These are phyloP conservation scores for Scleroderma citrinum DNA, from an alignment of 768 basidiomycete genomes.

Conservation along the genomic window DNA sequence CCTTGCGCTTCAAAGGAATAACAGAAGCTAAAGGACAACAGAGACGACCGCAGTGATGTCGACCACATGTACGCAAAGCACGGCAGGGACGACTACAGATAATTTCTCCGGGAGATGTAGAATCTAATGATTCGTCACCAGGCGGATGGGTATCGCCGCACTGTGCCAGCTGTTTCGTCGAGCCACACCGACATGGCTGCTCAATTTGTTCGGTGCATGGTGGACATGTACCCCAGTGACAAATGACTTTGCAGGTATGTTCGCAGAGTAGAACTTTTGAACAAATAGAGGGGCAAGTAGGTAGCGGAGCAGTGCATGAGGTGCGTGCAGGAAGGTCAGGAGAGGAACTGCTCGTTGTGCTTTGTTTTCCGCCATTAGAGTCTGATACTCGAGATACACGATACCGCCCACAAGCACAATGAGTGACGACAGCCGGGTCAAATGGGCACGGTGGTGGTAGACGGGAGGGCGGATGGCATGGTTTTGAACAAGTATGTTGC, in stretches of 20 bases:
- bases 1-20: constrained; percentile 53
- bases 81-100: constrained; percentile 77
- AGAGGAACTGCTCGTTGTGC: not conserved
- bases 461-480: constrained; percentile 72
- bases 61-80: constrained; percentile 75
- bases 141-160: constrained; percentile 35
- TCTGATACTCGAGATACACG: constrained; percentile 33
- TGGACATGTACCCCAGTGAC: constrained; percentile 77
- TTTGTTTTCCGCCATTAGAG: constrained; percentile 22
- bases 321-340: constrained; percentile 37
- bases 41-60: constrained; percentile 76
- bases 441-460: constrained; percentile 60
- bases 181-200: constrained; percentile 84
- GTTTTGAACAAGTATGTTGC: constrained; percentile 62
- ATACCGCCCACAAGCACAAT: constrained; percentile 79
- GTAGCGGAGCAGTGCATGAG: constrained; percentile 70
- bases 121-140: constrained; percentile 21
- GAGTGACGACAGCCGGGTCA: constrained; percentile 59
- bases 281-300: constrained; percentile 71
- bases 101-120: constrained; percentile 52
- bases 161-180: constrained; percentile 43
- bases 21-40: constrained; percentile 87
- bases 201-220: constrained; percentile 68
- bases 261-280: constrained; percentile 62
- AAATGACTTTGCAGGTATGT: constrained; percentile 64